Conservation (phyloP, 495 filamentous ascomycete genomes). For the Daldinia grandis region DNA sequence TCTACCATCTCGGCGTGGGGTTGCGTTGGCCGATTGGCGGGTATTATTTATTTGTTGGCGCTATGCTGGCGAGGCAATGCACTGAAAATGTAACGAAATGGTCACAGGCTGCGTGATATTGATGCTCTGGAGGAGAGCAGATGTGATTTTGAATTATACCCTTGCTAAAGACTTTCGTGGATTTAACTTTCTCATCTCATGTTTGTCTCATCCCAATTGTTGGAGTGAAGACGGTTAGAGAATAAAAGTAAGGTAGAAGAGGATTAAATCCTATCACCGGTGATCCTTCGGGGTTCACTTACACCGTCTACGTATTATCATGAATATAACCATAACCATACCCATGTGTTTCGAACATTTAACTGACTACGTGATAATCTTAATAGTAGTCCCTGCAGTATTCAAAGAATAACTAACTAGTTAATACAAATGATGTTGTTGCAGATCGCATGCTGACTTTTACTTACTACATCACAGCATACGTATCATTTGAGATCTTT, state of each 20-base stretch:
- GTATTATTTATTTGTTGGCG: conserved; percentile 36
- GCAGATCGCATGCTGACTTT: neutral
- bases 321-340: neutral
- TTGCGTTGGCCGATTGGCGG: conserved; percentile 37
- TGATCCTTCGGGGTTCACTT: conserved; percentile 10
- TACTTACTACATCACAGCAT: neutral
- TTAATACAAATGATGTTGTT: neutral
- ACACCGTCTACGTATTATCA: neutral
- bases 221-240: conserved; percentile 11
- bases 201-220: neutral
- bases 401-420: no score
- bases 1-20: conserved; percentile 38
- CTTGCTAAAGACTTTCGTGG: conserved; percentile 23
- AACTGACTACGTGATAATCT: neutral
- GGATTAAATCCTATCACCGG: conserved; percentile 18
- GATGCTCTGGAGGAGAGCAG: conserved; percentile 16
- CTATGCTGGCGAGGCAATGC: conserved; percentile 34
- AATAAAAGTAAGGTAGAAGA: neutral
- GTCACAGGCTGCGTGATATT: conserved; percentile 41
- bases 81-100: conserved; percentile 32
- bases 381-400: neutral
- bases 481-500: conserved; percentile 6
- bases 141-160: conserved; percentile 31
- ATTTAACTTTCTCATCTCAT: conserved; percentile 13
- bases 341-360: conserved; percentile 12